Evolutionary conservation across 2,329 filamentous ascomycete genomes (phyloP).

Genomic region (Colletotrichum karsti): DNA sequence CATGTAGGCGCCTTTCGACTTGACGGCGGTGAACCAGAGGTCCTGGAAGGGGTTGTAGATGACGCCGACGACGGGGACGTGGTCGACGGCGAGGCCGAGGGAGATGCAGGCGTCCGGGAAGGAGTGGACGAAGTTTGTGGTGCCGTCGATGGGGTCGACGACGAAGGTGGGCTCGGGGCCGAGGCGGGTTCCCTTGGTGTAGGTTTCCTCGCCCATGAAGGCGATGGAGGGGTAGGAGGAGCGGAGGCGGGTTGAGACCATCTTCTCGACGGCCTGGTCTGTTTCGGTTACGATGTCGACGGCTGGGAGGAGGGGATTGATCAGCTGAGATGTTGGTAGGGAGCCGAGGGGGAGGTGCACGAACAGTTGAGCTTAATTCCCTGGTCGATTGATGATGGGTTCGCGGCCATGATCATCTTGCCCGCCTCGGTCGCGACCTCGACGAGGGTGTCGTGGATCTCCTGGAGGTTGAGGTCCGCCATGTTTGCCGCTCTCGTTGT

Average conservation of each 20-base stretch:
- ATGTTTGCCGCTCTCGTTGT: slow-evolving; percentile 50
- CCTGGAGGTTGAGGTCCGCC: slow-evolving; percentile 66
- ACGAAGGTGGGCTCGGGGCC: slow-evolving; percentile 78
- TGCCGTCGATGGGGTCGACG: slow-evolving; percentile 85
- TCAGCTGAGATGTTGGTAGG: background rate
- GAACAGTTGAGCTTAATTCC: slow-evolving; percentile 73
- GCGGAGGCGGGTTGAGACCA: slow-evolving; percentile 63
- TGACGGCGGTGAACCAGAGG: slow-evolving; percentile 73
- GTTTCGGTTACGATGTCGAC: slow-evolving; percentile 75
- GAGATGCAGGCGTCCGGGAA: slow-evolving; percentile 81
- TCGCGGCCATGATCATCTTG: slow-evolving; percentile 68
- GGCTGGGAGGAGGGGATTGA: slow-evolving; percentile 50
- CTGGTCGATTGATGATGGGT: slow-evolving; percentile 63
- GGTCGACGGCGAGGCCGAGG: slow-evolving; percentile 73
- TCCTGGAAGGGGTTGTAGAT: slow-evolving; percentile 83
- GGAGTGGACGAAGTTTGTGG: slow-evolving; percentile 82
- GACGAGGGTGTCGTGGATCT: slow-evolving; percentile 69
- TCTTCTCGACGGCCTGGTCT: slow-evolving; percentile 71
- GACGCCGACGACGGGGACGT: slow-evolving; percentile 72
- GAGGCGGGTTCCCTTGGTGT: slow-evolving; percentile 71
- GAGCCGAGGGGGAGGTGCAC: slow-evolving; percentile 8
- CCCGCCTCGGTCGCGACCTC: slow-evolving; percentile 70
- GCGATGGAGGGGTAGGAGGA: slow-evolving; percentile 62
- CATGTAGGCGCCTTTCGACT: slow-evolving; percentile 72
- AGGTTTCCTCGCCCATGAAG: slow-evolving; percentile 83